Base-by-base conservation (phyloP, 1,284 basidiomycete genomes). In the Puccinia triticina region DNA sequence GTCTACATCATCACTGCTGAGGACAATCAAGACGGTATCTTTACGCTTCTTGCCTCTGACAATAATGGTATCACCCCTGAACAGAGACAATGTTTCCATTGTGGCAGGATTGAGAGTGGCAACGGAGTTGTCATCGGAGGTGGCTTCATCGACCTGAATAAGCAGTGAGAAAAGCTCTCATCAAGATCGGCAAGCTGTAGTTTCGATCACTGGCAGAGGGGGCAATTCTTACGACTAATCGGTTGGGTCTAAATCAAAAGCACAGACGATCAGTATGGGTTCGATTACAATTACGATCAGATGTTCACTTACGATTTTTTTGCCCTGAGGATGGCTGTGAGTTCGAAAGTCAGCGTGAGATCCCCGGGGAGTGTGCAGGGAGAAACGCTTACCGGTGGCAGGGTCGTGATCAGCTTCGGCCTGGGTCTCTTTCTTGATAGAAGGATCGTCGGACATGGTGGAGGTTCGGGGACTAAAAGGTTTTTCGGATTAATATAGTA, bases 1-100 rank as follows among this genome's bases (percentile, higher is more conserved):
- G 85, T 98, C 97, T 82, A 98, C 93, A 84, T 96, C 94, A 86
- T 99, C 97, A 80, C 94, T 94, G 86, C 93, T 93, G 85, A 99
- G 88, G 86, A 94, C 96, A 87, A 99, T 98, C 83, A 99, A 91
- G 67, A 98, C 96, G 83, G 87, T 85, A 72, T 86, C 86, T 84
- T 86, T 86, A 72, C 86, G 84, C 83, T 86, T 86, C 85, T 86
- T 86, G 48, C 86, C 86, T 37, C 94, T 90, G 84, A 95, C 91
- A 85, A 95, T 95, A 88, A 96, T 92, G 21, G 94, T 96, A 87
- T 98, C 95, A 71, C 95, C 95, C 83, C 95, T 92, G 91, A 99
- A 99, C 77, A 99, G 91, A 83, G 92, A 92, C 71, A 99, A 91
- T 29, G 91, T 89, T 88, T 99, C 97, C 96, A 99, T 98, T 73